phyloP scores from a whole-genome alignment of 305 asterid species.

The Fraxinus sp. region DNA sequence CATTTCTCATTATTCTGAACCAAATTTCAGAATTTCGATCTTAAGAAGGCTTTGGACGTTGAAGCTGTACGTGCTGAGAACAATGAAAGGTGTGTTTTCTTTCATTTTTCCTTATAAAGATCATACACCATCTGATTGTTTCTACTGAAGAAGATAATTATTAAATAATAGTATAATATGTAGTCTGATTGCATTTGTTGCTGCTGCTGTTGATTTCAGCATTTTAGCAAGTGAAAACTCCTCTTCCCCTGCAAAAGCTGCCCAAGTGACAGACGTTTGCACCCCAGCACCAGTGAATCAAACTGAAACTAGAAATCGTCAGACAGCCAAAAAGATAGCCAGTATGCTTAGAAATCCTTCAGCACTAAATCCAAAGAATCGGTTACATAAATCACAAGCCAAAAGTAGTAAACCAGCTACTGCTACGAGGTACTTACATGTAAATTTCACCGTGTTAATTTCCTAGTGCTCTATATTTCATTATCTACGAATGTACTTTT shows the following conservation, averaged over 20 bases:
- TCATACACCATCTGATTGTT: neutral
- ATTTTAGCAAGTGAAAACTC: slow-evolving; percentile 12
- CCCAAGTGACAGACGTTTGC: slow-evolving; percentile 47
- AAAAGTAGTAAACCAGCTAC: slow-evolving; percentile 50
- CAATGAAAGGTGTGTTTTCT: slow-evolving; percentile 32
- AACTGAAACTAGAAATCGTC: slow-evolving; percentile 42
- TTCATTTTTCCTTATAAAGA: slow-evolving; percentile 17
- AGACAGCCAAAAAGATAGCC: slow-evolving; percentile 65
- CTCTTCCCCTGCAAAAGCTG: slow-evolving; percentile 26
- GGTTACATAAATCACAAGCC: slow-evolving; percentile 44
- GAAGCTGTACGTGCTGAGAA: slow-evolving; percentile 18
- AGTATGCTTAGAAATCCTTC: slow-evolving; percentile 61
- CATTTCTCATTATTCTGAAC: slow-evolving; percentile 1
- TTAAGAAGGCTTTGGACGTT: slow-evolving; percentile 24
- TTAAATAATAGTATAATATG: neutral
- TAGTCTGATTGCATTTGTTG: neutral
- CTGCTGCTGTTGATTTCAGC: slow-evolving; percentile 23
- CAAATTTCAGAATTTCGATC: slow-evolving; percentile 25
- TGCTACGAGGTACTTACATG: slow-evolving; percentile 48
- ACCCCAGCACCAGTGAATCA: slow-evolving; percentile 61
- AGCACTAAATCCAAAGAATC: slow-evolving; percentile 53
- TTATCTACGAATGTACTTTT: neutral
- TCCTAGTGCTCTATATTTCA: neutral
- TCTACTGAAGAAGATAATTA: neutral
- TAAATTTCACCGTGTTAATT: neutral